Conservation (phyloP, 148 eudicot species). For the Rhododendron vialii region DNA sequence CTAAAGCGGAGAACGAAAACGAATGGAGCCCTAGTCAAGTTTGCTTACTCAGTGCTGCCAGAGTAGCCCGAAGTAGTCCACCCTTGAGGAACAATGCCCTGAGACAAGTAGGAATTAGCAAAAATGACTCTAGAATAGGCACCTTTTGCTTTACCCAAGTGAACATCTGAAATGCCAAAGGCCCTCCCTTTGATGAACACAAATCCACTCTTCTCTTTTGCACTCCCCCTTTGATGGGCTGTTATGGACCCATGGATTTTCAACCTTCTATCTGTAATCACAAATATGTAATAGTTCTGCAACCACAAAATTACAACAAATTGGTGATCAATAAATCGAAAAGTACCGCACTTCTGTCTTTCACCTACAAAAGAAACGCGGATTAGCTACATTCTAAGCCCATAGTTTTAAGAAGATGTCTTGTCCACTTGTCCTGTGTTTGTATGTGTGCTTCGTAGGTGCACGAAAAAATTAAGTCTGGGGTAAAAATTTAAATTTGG, state of each 20-base stretch:
- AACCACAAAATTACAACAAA: background rate
- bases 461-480: too few relatives aligned
- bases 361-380: background rate
- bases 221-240: conserved; percentile 51
- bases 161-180: conserved; percentile 55
- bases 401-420: too few relatives aligned
- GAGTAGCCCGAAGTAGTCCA: conserved; percentile 76
- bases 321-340: background rate
- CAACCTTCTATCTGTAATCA: conserved; percentile 47
- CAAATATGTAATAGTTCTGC: conserved; percentile 80
- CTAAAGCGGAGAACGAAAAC: background rate
- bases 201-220: conserved; percentile 56
- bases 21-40: background rate
- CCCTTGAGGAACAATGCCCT: conserved; percentile 52
- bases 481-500: too few relatives aligned
- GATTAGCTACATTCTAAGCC: too few relatives aligned
- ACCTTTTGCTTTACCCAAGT: conserved; percentile 70
- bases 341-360: background rate
- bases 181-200: conserved; percentile 53
- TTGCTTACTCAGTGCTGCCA: conserved; percentile 57
- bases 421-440: background rate
- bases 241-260: conserved; percentile 72
- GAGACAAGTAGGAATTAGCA: conserved; percentile 68
- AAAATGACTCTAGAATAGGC: conserved; percentile 68
- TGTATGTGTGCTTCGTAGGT: background rate